phyloP scores from a whole-genome alignment of 2,329 filamentous ascomycete genomes.

The Neobulgaria alba region DNA sequence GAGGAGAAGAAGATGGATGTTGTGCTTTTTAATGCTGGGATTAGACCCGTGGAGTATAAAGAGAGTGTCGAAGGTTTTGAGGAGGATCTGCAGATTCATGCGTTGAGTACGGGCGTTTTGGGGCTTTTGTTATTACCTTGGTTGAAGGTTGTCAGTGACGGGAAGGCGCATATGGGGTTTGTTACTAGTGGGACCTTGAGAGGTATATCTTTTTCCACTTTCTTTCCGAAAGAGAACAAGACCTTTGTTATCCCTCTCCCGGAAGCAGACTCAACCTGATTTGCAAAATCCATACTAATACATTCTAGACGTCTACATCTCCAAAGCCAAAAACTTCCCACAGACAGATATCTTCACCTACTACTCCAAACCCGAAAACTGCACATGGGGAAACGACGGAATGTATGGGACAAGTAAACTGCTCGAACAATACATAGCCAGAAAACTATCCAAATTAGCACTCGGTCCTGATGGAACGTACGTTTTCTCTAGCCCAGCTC shows the following conservation, averaged over 20 bases:
- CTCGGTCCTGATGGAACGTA: slow-evolving; percentile 15
- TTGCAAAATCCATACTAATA: neutral
- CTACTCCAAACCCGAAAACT: slow-evolving; percentile 17
- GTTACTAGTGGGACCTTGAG: slow-evolving; percentile 20
- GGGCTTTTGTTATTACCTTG: slow-evolving; percentile 43
- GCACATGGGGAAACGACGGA: slow-evolving; percentile 8
- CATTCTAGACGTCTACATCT: slow-evolving; percentile 5
- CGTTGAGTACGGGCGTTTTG: slow-evolving; percentile 46
- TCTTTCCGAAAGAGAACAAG: no score
- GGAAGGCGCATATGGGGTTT: slow-evolving; percentile 19
- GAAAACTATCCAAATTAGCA: slow-evolving; percentile 20
- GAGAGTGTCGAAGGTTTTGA: slow-evolving; percentile 37
- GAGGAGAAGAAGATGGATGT: slow-evolving; percentile 23
- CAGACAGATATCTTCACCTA: slow-evolving; percentile 17
- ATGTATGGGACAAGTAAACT: slow-evolving; percentile 23
- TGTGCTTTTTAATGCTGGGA: slow-evolving; percentile 27
- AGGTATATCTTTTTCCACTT: slow-evolving; percentile 1
- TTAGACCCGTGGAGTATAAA: slow-evolving; percentile 13
- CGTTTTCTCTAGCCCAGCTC: neutral
- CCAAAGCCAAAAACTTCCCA: slow-evolving; percentile 12
- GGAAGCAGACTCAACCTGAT: neutral
- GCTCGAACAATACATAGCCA: slow-evolving; percentile 20
- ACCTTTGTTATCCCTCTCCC: no score
- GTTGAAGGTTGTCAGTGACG: slow-evolving; percentile 31
- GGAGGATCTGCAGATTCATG: slow-evolving; percentile 47